phyloP scores from a whole-genome alignment of 495 filamentous ascomycete species.

The Xylaria cubensis region DNA sequence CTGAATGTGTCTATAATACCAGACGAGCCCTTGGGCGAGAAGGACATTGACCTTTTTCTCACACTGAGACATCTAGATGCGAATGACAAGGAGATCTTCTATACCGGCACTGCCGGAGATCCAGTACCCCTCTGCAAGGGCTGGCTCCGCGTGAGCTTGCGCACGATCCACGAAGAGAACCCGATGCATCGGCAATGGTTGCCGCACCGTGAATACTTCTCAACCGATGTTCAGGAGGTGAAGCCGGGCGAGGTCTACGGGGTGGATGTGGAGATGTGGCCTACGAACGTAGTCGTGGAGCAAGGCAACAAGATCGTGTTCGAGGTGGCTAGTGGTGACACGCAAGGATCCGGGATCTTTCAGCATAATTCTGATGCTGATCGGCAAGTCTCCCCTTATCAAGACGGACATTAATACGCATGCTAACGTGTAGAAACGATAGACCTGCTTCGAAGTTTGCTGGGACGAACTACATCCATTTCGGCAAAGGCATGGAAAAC shows the following conservation, averaged over 20 bases:
- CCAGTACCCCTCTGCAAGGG: conserved; percentile 59
- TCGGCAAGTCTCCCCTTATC: conserved; percentile 32
- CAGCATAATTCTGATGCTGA: conserved; percentile 54
- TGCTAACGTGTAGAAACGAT: conserved; percentile 5
- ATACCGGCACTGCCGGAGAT: conserved; percentile 64
- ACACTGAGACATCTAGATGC: conserved; percentile 65
- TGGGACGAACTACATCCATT: conserved; percentile 62
- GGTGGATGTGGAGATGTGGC: conserved; percentile 73
- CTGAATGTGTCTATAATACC: conserved; percentile 64
- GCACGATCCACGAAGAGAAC: conserved; percentile 58
- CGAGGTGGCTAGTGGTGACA: conserved; percentile 66
- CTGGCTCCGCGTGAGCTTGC: conserved; percentile 63
- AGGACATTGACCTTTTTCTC: conserved; percentile 70
- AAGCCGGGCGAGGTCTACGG: conserved; percentile 62
- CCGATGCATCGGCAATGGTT: conserved; percentile 57
- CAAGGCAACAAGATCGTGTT: conserved; percentile 60
- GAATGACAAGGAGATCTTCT: conserved; percentile 64
- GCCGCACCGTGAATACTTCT: conserved; percentile 67
- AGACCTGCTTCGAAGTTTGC: conserved; percentile 55
- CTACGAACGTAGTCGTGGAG: conserved; percentile 68
- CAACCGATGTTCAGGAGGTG: conserved; percentile 61
- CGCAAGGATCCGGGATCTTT: conserved; percentile 66
- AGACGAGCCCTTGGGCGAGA: conserved; percentile 24
- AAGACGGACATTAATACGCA: background rate
- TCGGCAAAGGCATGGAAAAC: conserved; percentile 57